Evolutionary conservation across 768 basidiomycete species (phyloP).

Genomic region (Galerina marginata): DNA sequence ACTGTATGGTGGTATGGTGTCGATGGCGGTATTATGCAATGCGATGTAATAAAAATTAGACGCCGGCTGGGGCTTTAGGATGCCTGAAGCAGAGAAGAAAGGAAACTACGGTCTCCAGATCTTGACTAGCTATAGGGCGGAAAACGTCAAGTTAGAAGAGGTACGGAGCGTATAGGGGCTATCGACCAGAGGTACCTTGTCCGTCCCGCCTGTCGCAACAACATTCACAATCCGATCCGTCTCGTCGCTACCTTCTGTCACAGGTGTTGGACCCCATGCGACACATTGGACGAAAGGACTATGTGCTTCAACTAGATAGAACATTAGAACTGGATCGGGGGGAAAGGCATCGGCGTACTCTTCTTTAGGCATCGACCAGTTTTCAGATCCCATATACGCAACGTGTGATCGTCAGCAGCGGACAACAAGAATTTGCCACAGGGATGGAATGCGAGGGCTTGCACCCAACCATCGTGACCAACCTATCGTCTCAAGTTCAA

Average conservation of each 20-base stretch:
- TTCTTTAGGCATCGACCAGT: slow-evolving; percentile 86
- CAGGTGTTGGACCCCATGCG: slow-evolving; percentile 69
- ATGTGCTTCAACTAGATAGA: slow-evolving; percentile 72
- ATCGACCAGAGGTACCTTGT: slow-evolving; percentile 42
- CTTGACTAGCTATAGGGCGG: slow-evolving; percentile 24
- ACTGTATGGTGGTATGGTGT: too few relatives aligned
- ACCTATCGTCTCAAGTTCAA: slow-evolving; percentile 41
- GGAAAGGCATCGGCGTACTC: slow-evolving; percentile 19
- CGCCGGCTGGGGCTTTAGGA: too few relatives aligned
- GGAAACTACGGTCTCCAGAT: slow-evolving; percentile 26
- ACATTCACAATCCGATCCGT: slow-evolving; percentile 71
- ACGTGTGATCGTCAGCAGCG: slow-evolving; percentile 90
- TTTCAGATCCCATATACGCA: slow-evolving; percentile 88
- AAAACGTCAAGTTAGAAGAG: background rate
- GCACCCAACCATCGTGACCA: slow-evolving; percentile 91
- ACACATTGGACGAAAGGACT: slow-evolving; percentile 83
- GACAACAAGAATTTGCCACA: slow-evolving; percentile 90
- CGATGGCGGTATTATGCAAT: background rate
- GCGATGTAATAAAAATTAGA: background rate
- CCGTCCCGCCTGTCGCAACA: slow-evolving; percentile 70
- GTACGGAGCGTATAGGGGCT: background rate
- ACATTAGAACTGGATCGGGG: background rate
- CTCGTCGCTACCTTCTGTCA: slow-evolving; percentile 43
- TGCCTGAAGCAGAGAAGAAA: background rate
- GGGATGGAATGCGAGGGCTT: slow-evolving; percentile 88